Evolutionary conservation across 108 stramenopile species (phyloP).

Genomic region (Nannochloropsis oceanica): DNA sequence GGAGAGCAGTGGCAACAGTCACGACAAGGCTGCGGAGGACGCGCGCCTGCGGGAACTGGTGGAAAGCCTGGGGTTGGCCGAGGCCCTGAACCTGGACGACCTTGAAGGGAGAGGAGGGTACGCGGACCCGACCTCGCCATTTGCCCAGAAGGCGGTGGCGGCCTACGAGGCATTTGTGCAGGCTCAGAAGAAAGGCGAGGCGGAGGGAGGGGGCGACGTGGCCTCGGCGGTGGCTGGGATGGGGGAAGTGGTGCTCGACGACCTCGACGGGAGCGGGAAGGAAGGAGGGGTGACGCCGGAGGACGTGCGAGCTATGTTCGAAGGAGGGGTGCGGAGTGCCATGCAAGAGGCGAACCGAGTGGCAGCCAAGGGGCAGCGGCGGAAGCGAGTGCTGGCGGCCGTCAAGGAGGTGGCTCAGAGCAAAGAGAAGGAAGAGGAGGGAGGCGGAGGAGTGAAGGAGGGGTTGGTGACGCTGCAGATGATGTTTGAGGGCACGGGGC

Average conservation of each 20-base stretch:
- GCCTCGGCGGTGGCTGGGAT: neutral
- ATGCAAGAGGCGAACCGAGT: neutral
- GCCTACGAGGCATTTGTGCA: neutral
- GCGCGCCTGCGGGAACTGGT: neutral
- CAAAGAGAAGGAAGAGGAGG: neutral
- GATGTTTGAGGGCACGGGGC: slow-evolving; percentile 17
- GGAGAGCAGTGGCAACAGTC: neutral
- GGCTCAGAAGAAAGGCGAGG: neutral
- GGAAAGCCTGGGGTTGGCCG: neutral
- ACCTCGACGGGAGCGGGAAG: neutral
- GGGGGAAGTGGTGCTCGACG: neutral
- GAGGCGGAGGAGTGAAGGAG: neutral
- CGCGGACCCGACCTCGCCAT: neutral
- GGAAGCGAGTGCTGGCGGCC: neutral
- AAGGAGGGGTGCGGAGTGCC: neutral
- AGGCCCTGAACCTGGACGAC: neutral
- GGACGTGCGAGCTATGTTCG: neutral
- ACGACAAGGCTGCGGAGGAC: neutral
- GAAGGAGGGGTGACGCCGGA: neutral
- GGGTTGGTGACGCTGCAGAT: slow-evolving; percentile 10
- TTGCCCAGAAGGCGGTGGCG: neutral
- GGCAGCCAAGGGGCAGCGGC: neutral
- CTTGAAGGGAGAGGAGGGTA: neutral
- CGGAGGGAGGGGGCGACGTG: neutral
- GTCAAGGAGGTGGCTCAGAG: neutral